These are phyloP conservation scores for Chaetoscypha palmicola DNA, from an alignment of 2,329 filamentous ascomycete species.

Conservation along the genomic window DNA sequence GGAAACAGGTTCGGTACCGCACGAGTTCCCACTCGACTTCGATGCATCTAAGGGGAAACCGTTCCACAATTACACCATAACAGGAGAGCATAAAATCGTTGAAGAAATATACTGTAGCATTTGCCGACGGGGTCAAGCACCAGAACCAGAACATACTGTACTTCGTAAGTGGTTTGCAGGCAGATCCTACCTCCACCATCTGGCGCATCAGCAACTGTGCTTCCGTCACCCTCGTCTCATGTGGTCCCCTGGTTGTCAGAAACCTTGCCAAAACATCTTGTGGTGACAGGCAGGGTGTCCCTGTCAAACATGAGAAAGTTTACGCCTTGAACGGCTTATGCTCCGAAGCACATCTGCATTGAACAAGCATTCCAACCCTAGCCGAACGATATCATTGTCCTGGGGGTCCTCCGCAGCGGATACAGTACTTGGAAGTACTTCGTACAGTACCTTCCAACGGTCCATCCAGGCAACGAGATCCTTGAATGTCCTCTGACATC, in stretches of 20 bases:
- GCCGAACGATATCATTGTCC: conserved; percentile 22
- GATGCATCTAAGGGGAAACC: background rate
- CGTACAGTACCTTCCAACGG: conserved; percentile 26
- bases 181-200: conserved; percentile 21
- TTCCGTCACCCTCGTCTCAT: conserved; percentile 31
- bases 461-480: conserved; percentile 11
- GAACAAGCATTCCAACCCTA: conserved; percentile 26
- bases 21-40: conserved; percentile 1
- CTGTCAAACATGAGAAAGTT: conserved; percentile 24
- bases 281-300: conserved; percentile 27
- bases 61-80: conserved; percentile 11
- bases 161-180: conserved; percentile 19
- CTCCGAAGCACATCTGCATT: conserved; percentile 28
- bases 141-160: too few species aligned
- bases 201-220: conserved; percentile 14
- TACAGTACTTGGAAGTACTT: too few species aligned
- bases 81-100: conserved; percentile 14
- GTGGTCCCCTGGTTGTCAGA: conserved; percentile 22
- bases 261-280: conserved; percentile 27
- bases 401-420: conserved; percentile 23
- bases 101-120: conserved; percentile 11
- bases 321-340: conserved; percentile 26
- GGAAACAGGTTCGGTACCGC: background rate
- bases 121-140: conserved; percentile 19
- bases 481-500: conserved; percentile 7